Evolutionary conservation across 1,284 basidiomycete genomes (phyloP), one percentile per base, ranked within the genome.

Genomic region (Ceratobasidium papillatum): DNA sequence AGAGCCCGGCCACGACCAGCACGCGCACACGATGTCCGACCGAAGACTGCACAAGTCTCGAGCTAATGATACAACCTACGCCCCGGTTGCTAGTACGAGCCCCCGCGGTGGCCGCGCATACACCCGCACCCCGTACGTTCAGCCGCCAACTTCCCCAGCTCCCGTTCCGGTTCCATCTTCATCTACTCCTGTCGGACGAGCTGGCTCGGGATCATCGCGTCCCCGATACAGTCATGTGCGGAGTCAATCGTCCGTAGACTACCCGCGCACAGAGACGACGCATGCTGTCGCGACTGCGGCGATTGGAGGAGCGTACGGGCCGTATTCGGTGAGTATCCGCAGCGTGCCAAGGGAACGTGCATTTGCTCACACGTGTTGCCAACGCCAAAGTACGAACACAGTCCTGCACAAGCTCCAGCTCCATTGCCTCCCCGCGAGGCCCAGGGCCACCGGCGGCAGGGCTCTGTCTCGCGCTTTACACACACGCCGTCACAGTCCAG

Each of bases 251-350:
- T 69, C 66, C 2, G 52, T 69, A 22, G 66, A 73, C 41, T 64
- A 73, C 38, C 59, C 30, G 3, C 56, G 47, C 3, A 45, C 59
- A 9, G 71, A 76, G 52, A 77, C 75, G 12, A 77, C 76, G 2
- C 76, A 77, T 34, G 76, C 75, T 43, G 76, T 77, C 25, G 75
- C 75, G 27, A 76, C 72, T 12, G 77, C 76, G 41, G 74, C 74
- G 30, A 75, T 78, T 30, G 77, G 77, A 45, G 76, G 76, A 1
- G 76, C 73, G 0, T 76, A 64, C 51, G 77, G 77, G 1, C 77
- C 77, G 14, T 75, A 77, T 54, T 52, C 76, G 8, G 75, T 74
- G 47, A 74, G 63, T 52, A 32, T 51, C 58, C 49, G 36, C 34
- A 51, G 45, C 34, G 58, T 52, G 34, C 19, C 27, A 30, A 56